A percentile compares a stretch with the other conserved stretches of the same genome.
phyloP scores from a whole-genome alignment of 2,329 filamentous ascomycete species.

The Fusarium solani-melongenae region DNA sequence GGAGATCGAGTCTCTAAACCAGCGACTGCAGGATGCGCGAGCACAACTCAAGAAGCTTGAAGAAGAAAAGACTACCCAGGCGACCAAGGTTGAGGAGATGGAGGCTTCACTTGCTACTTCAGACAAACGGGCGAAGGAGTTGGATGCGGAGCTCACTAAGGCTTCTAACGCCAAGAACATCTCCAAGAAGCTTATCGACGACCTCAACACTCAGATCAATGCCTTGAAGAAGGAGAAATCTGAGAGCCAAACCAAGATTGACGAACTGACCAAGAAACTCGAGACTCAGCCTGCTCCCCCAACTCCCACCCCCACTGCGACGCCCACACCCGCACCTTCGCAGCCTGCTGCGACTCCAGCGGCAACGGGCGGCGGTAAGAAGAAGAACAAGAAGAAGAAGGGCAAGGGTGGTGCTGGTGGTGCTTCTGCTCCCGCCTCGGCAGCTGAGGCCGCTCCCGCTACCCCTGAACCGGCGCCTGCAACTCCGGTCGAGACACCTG shows the following conservation, averaged over 20 bases:
- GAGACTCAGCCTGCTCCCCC: conserved; percentile 40
- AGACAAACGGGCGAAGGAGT: conserved; percentile 49
- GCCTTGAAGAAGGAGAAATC: conserved; percentile 48
- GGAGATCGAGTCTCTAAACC: conserved; percentile 62
- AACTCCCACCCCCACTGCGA: conserved; percentile 28
- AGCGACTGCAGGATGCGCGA: conserved; percentile 58
- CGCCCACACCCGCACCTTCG: conserved; percentile 39
- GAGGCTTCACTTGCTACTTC: conserved; percentile 50
- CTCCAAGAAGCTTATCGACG: conserved; percentile 55
- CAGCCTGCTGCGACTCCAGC: conserved; percentile 42
- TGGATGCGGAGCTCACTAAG: conserved; percentile 56
- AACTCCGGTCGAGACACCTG: conserved; percentile 42
- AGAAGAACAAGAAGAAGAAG: conserved; percentile 92
- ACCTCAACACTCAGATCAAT: conserved; percentile 52
- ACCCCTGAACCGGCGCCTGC: conserved; percentile 50
- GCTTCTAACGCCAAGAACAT: conserved; percentile 52
- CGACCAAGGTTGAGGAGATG: conserved; percentile 50
- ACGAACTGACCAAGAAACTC: conserved; percentile 58
- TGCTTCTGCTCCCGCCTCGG: conserved; percentile 47
- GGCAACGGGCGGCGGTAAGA: conserved; percentile 49
- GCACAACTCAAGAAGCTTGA: conserved; percentile 59
- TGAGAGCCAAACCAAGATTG: conserved; percentile 48
- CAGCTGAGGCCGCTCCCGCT: conserved; percentile 50
- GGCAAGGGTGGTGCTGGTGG: conserved; percentile 73
- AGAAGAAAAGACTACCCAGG: conserved; percentile 47